Percentiles rank a stretch among this genome's conserved stretches.
Conservation (phyloP, 306 rosid genomes). For the Arachis hypogaea region DNA sequence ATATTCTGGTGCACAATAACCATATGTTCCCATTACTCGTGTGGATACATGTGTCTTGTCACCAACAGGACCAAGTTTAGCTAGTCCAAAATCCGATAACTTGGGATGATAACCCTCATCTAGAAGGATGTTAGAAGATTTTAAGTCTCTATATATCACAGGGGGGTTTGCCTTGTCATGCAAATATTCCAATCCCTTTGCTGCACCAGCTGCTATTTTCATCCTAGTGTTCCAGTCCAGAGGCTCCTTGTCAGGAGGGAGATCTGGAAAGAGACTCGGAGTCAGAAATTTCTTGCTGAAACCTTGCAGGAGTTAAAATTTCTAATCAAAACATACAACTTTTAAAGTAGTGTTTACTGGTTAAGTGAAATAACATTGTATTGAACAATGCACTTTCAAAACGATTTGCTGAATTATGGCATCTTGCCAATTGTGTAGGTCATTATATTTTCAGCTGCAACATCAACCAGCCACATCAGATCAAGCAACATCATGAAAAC, state of each 20-base stretch:
- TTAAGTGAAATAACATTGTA: neutral
- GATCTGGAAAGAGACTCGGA: slow-evolving; percentile 55
- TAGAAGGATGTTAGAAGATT: slow-evolving; percentile 92
- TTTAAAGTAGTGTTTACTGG: slow-evolving; percentile 20
- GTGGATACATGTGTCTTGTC: slow-evolving; percentile 97
- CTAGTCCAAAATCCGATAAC: slow-evolving; percentile 94
- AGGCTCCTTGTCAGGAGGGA: slow-evolving; percentile 79
- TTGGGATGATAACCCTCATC: slow-evolving; percentile 91
- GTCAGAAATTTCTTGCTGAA: slow-evolving; percentile 35
- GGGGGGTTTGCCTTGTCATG: slow-evolving; percentile 96
- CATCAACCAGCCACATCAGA: too few species aligned
- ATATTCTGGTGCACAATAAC: slow-evolving; percentile 95
- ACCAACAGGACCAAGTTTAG: slow-evolving; percentile 95
- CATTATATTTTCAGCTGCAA: too few species aligned
- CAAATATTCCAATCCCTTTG: slow-evolving; percentile 93
- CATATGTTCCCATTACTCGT: slow-evolving; percentile 96
- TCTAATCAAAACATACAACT: slow-evolving; percentile 17
- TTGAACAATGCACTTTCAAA: neutral
- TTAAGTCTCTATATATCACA: slow-evolving; percentile 93
- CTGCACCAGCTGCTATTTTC: slow-evolving; percentile 99
- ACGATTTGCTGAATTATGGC: neutral
- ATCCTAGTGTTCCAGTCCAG: slow-evolving; percentile 96
- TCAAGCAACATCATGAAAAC: too few species aligned
- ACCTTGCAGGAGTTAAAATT: neutral
- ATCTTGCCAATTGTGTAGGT: neutral